phyloP scores from a whole-genome alignment of 345 rosid genomes.

The Pugionium cornutum region DNA sequence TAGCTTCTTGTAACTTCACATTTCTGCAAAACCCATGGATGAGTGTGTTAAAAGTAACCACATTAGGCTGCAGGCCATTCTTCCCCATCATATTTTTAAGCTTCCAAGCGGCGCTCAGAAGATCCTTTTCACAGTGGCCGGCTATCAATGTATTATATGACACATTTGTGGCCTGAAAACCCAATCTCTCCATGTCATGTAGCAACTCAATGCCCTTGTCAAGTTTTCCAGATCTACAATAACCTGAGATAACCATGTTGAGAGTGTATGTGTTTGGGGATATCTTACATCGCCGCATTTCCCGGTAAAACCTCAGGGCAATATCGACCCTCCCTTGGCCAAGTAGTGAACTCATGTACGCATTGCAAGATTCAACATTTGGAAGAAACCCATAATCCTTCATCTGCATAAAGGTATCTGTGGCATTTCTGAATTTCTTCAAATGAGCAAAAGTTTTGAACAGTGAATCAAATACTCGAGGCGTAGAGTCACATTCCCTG shows the following conservation, averaged over 20 bases:
- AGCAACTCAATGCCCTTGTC: constrained; percentile 65
- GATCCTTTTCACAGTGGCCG: constrained; percentile 66
- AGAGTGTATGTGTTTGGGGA: constrained; percentile 74
- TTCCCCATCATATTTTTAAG: constrained; percentile 59
- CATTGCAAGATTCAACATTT: constrained; percentile 70
- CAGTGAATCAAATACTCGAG: constrained; percentile 66
- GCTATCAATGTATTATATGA: constrained; percentile 76
- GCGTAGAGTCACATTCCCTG: constrained; percentile 72
- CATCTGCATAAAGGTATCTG: constrained; percentile 58
- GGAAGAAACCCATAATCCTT: constrained; percentile 73
- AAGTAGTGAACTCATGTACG: constrained; percentile 70
- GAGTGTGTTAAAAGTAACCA: constrained; percentile 66
- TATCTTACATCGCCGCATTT: constrained; percentile 68
- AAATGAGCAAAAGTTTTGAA: constrained; percentile 67
- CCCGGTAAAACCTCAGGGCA: constrained; percentile 59
- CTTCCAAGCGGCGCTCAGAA: constrained; percentile 61
- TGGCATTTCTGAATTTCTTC: constrained; percentile 74
- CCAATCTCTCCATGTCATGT: constrained; percentile 50
- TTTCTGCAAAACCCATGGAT: constrained; percentile 68
- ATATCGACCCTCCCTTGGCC: constrained; percentile 59
- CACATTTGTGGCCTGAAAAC: constrained; percentile 50
- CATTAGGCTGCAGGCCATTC: constrained; percentile 55
- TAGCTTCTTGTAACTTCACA: constrained; percentile 62
- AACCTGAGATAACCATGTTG: constrained; percentile 56
- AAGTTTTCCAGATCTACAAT: constrained; percentile 60